Evolutionary conservation across 2,329 filamentous ascomycete genomes (phyloP).

Genomic region (Juglanconis sp.): DNA sequence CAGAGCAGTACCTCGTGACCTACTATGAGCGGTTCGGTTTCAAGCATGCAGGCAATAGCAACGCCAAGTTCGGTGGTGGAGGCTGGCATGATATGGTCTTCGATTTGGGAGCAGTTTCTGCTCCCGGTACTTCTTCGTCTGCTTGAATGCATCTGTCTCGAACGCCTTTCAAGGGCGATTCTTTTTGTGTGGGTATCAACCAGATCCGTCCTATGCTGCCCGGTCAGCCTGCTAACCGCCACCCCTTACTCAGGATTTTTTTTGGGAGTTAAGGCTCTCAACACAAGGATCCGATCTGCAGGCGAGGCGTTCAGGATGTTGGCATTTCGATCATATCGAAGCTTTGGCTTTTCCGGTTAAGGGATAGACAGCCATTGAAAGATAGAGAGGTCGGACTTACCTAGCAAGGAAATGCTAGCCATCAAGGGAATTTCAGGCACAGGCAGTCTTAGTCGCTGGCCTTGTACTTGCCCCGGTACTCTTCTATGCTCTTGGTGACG

Average conservation of each 20-base stretch:
- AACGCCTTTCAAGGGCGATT: constrained; percentile 2
- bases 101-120: constrained; percentile 9
- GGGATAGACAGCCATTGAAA: constrained; percentile 17
- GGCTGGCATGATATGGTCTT: constrained; percentile 78
- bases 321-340: constrained; percentile 10
- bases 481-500: constrained; percentile 66
- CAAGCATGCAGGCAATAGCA: constrained; percentile 63
- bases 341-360: constrained; percentile 15
- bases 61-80: constrained; percentile 71
- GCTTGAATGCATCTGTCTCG: constrained; percentile 15
- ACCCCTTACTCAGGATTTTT: neutral
- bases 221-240: constrained; percentile 3
- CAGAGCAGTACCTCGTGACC: constrained; percentile 55
- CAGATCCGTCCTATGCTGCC: neutral
- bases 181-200: constrained; percentile 3
- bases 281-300: constrained; percentile 12
- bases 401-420: constrained; percentile 9
- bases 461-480: constrained; percentile 67
- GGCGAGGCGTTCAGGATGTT: constrained; percentile 20
- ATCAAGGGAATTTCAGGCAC: neutral
- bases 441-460: constrained; percentile 46
- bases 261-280: constrained; percentile 7
- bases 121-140: constrained; percentile 8
- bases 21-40: constrained; percentile 82
- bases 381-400: constrained; percentile 12